Base-by-base conservation (phyloP, 805 yeast genomes). In the Sugiyamaella lignohabitans region DNA sequence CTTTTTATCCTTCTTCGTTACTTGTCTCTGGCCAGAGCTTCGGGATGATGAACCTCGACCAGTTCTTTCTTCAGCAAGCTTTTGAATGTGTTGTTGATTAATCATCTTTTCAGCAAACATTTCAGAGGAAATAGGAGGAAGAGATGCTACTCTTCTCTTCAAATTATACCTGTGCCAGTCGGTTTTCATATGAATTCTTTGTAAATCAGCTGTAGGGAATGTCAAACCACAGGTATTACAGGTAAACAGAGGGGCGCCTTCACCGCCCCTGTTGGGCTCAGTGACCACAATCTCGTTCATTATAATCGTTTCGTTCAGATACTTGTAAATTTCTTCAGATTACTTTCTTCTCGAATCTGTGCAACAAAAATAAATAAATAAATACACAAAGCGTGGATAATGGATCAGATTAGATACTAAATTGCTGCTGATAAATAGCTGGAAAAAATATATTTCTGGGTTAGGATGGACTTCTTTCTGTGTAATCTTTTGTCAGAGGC, bases 111-210 rank as follows among this genome's bases (percentile, higher is more conserved):
- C 84, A 18, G 84, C 85, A 64, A 84, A 84, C 1, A 75, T 66
- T 35, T 73, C 84, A 1, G 87, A 78, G 17, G 80, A 67, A 24
- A 88, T 78, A 1, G 95, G 82, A 4, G 89, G 82, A 48, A 88
- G 67, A 24, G 76, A 75, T 1, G 96, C 95, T 27, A 93, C 96
- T 58, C 96, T 77, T 68, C 98, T 79, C 62, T 93, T 93, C 60
- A 93, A 74, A 60, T 93, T 93, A 66, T 93, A 93, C 53, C 98
- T 76, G 62, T 93, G 98, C 98, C 98, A 93, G 47, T 93, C 98
- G 2, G 96, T 82, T 62, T 86, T 87, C 98, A 93, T 93, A 63
- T 93, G 98, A 53, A 75, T 75, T 52, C 98, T 74, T 68, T 93
- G 98, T 49, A 81, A 72, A 52, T 82, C 93, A n/a, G 95, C 82